These are phyloP conservation scores for Candida sp. DNA, from an alignment of 1,139 yeast species.

Conservation along the genomic window DNA sequence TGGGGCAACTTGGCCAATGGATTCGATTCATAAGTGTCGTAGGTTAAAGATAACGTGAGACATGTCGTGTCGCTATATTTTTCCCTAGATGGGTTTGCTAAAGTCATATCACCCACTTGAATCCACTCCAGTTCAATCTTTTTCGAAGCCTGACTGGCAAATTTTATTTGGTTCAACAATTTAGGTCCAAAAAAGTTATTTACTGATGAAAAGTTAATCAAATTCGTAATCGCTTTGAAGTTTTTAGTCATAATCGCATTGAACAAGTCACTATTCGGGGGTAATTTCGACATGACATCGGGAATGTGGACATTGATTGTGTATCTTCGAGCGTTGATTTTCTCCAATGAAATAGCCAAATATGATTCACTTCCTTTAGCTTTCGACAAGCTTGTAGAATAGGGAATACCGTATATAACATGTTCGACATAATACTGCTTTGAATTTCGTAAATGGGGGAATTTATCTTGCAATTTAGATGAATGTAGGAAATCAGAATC, in stretches of 20 bases:
- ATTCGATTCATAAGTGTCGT: conserved; percentile 29
- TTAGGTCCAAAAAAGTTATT: conserved; percentile 11
- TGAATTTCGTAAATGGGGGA: conserved; percentile 22
- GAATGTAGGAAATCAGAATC: conserved; percentile 1
- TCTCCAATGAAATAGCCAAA: conserved; percentile 32
- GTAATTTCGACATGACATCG: conserved; percentile 30
- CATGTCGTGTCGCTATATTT: conserved; percentile 17
- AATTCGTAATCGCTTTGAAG: conserved; percentile 4
- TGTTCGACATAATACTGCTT: conserved; percentile 25
- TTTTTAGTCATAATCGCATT: conserved; percentile 12
- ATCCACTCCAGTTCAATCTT: conserved; percentile 5
- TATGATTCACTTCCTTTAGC: conserved; percentile 4
- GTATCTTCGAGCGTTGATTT: conserved; percentile 27
- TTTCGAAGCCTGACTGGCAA: conserved; percentile 10
- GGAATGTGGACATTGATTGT: conserved; percentile 43
- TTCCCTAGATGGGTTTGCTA: background rate
- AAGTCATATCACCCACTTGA: conserved; percentile 13
- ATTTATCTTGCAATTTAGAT: conserved; percentile 16
- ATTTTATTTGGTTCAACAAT: conserved; percentile 10
- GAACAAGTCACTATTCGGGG: conserved; percentile 25
- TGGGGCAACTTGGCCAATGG: conserved; percentile 26
- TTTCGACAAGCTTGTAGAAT: conserved; percentile 3
- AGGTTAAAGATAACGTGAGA: conserved; percentile 34
- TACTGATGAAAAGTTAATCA: conserved; percentile 8
- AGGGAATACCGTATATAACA: conserved; percentile 26